Evolutionary conservation across 1,284 basidiomycete species (phyloP).

Genomic region (Puccinia novopanici): DNA sequence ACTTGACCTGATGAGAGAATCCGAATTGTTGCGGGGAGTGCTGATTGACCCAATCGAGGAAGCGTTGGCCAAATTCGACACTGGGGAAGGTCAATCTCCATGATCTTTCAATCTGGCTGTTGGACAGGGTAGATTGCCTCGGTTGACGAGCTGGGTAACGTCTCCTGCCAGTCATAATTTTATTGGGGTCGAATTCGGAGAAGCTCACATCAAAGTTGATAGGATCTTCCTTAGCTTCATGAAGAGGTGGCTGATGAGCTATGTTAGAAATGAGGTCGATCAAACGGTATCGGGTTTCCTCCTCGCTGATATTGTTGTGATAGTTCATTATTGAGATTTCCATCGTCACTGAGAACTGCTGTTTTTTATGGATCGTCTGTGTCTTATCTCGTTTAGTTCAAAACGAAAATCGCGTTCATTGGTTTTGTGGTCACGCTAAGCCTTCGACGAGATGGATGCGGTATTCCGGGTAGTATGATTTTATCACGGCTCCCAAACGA

Average conservation of each 20-base stretch:
- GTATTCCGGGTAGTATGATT: too few species aligned
- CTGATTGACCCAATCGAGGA: slow-evolving; percentile 16
- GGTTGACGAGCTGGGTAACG: background rate
- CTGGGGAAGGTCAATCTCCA: slow-evolving; percentile 36
- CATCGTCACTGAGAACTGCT: background rate
- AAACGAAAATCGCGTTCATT: background rate
- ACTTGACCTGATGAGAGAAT: slow-evolving; percentile 14
- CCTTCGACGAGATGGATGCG: background rate
- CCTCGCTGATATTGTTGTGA: background rate
- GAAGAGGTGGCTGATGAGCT: slow-evolving; percentile 31
- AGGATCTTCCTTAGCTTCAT: background rate
- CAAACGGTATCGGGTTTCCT: background rate
- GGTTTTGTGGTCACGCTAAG: too few species aligned
- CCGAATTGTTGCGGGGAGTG: background rate
- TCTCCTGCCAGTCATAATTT: too few species aligned
- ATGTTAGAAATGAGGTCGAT: slow-evolving; percentile 34
- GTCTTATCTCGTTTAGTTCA: too few species aligned
- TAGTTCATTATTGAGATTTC: slow-evolving; percentile 35
- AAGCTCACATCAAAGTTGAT: slow-evolving; percentile 42
- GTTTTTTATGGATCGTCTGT: too few species aligned
- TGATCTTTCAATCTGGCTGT: background rate
- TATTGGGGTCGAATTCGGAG: background rate
- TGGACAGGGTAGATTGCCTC: background rate
- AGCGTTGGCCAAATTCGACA: slow-evolving; percentile 25
- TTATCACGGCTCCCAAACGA: too few species aligned